Conservation (phyloP, 1,139 yeast genomes). For the Taphrina deformans region DNA sequence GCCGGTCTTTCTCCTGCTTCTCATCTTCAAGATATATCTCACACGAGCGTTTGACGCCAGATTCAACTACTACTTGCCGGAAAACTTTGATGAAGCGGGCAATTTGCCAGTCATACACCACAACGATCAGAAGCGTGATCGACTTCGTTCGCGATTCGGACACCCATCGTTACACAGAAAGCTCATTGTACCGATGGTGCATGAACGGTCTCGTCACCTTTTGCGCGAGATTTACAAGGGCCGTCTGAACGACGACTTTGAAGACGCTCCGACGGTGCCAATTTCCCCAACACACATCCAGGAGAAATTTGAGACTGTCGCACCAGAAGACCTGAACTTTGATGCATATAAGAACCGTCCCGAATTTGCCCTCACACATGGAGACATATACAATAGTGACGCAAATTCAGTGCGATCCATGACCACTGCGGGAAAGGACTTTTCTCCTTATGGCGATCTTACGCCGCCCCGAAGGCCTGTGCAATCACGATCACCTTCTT, state of each 20-base stretch:
- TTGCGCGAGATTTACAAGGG: constrained; percentile 39
- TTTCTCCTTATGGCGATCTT: neutral
- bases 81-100: constrained; percentile 41
- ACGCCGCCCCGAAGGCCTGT: neutral
- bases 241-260: constrained; percentile 25
- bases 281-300: constrained; percentile 24
- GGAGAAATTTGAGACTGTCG: constrained; percentile 43
- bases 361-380: constrained; percentile 35
- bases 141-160: constrained; percentile 43
- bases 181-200: constrained; percentile 47
- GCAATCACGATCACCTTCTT: neutral
- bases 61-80: constrained; percentile 44
- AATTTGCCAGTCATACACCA: constrained; percentile 33
- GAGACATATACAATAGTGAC: constrained; percentile 1
- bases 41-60: constrained; percentile 40
- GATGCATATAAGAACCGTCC: constrained; percentile 40
- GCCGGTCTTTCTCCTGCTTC: constrained; percentile 44
- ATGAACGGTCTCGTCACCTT: constrained; percentile 42
- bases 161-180: constrained; percentile 44
- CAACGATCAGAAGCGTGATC: constrained; percentile 38
- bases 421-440: neutral
- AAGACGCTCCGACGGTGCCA: constrained; percentile 20
- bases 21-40: constrained; percentile 44
- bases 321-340: constrained; percentile 43
- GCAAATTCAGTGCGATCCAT: neutral